Base-by-base conservation (phyloP, 352 stramenopile genomes). In the Pythium utonaiense region DNA sequence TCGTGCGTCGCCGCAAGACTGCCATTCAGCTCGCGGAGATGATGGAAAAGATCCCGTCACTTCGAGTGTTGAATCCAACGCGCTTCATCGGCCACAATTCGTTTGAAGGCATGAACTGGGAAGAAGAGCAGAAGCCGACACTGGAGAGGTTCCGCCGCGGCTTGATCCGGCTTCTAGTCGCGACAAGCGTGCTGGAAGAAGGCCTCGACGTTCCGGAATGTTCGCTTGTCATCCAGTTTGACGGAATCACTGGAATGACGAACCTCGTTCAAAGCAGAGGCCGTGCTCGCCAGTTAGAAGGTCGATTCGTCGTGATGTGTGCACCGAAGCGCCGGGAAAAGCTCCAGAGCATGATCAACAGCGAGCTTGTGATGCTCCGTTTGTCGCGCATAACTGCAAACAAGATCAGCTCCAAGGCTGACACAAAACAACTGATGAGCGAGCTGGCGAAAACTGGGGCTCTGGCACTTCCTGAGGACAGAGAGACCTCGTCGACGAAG, bases 161-260 rank as follows among this genome's bases (percentile, higher is more conserved):
- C 6, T 62, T 74, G 5, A 91, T 91, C 36, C 71, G 81, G 9
- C 69, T 91, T 48, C 67, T 93, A 27, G 78, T 93, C 16, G 83
- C 83, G 14, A 93, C 83, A 16, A 93, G 88, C 58, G 83, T 93
- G 3, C 66, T 93, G 7, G 83, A 93, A 62, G 83, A 91, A 75
- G 83, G 81, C 1, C 64, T 93, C 19, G 83, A 93, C 45, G 78
- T 93, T 0, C 83, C 81, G 0, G 75, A 91, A 62, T 93, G 83
- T 27, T 93, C 81, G 6, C 62, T 93, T 0, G 83, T 93, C 3
- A 84, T 93, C 58, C 75, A 80, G 40, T 93, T 93, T 51, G 81
- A 93, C 38, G 81, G 83, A 17, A 71, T 93, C 3, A 58, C 75
- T 36, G 73, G 79, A 7, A 68, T 93, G 28, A 93, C 81, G 14